Evolutionary conservation across 345 rosid species (phyloP).

Genomic region (Aquilaria yunnanensis): DNA sequence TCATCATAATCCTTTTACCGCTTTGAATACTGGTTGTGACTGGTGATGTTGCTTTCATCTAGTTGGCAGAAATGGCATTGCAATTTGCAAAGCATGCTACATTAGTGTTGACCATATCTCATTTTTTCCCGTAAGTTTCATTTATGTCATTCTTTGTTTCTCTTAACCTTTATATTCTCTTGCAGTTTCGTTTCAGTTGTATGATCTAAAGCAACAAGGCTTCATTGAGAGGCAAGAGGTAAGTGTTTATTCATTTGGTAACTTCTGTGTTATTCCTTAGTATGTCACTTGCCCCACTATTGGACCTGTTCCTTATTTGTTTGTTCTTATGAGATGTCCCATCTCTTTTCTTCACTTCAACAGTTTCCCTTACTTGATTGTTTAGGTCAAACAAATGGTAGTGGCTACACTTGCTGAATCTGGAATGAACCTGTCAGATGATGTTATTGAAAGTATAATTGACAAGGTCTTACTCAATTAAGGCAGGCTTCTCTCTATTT

Average conservation of each 20-base stretch:
- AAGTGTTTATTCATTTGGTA: not conserved
- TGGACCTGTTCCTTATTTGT: not conserved
- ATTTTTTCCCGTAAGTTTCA: no score
- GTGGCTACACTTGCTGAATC: conserved; percentile 99
- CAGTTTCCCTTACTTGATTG: not conserved
- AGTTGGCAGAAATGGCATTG: not conserved
- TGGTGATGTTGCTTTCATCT: not conserved
- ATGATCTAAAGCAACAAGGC: conserved; percentile 99
- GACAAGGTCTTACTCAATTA: conserved; percentile 57
- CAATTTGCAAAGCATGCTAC: no score
- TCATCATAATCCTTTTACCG: not conserved
- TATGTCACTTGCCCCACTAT: not conserved
- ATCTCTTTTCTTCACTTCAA: not conserved
- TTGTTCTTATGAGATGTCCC: not conserved
- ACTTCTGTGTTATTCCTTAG: no score
- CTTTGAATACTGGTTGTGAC: not conserved
- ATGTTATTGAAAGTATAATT: conserved; percentile 88
- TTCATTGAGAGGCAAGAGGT: conserved; percentile 99
- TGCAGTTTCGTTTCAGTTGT: conserved; percentile 94
- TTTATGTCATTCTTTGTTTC: not conserved
- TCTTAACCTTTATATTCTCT: conserved; percentile 10
- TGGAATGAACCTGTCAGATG: conserved; percentile 94
- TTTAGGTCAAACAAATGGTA: conserved; percentile 98
- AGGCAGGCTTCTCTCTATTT: not conserved
- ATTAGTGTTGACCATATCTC: no score